Conservation (phyloP, 179 eudicot species). For the Camellia oleifera region DNA sequence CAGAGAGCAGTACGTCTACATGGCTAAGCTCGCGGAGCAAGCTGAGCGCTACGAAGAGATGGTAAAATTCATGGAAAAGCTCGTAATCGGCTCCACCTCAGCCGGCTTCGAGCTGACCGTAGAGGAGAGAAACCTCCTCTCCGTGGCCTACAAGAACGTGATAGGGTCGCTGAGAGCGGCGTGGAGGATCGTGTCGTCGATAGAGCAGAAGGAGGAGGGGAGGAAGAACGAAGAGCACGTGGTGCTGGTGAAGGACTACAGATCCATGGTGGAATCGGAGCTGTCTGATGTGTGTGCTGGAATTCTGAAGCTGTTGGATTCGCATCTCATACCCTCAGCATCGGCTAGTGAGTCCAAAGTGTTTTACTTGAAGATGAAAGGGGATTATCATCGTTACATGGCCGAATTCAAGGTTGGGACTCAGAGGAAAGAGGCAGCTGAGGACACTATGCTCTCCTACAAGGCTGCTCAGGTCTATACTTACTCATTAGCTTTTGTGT, state of each 20-base stretch:
- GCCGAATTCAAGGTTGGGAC: constrained; percentile 46
- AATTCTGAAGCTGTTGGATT: constrained; percentile 32
- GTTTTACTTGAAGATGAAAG: constrained; percentile 54
- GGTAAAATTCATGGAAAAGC: constrained; percentile 51
- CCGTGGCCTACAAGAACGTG: constrained; percentile 53
- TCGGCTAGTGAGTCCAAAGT: constrained; percentile 37
- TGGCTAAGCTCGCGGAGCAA: constrained; percentile 16
- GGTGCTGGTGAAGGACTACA: constrained; percentile 32
- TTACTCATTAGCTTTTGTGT: too few relatives aligned
- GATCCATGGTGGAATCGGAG: constrained; percentile 36
- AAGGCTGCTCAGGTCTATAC: constrained; percentile 41
- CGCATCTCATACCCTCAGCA: constrained; percentile 35
- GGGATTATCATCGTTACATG: constrained; percentile 48
- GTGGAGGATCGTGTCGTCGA: constrained; percentile 33
- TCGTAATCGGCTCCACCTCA: constrained; percentile 7
- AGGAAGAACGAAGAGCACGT: constrained; percentile 51
- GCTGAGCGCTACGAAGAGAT: constrained; percentile 57
- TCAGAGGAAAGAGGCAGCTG: constrained; percentile 45
- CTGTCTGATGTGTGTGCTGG: constrained; percentile 35
- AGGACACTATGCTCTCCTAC: constrained; percentile 40
- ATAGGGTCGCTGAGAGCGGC: constrained; percentile 46
- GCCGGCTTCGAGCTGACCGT: constrained; percentile 33
- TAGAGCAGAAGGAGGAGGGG: constrained; percentile 49
- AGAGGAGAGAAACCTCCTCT: constrained; percentile 50
- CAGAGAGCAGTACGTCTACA: constrained; percentile 15